Evolutionary conservation across 805 yeast species (phyloP).

Genomic region (Candida maris): DNA sequence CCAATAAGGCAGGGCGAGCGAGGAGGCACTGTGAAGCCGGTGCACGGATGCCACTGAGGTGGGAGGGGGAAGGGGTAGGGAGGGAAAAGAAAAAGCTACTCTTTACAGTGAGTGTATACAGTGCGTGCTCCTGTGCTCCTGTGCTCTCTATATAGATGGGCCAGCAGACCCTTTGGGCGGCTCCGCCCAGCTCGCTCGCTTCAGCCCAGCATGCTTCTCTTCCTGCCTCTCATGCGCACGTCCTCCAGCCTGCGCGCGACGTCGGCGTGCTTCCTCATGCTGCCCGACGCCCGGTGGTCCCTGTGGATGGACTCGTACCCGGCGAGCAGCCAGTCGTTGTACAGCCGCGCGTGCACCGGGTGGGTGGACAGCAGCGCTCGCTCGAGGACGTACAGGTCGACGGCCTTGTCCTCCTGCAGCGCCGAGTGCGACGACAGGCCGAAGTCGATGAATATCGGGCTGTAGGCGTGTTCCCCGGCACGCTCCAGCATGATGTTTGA

Average conservation of each 20-base stretch:
- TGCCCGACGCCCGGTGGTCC: conserved; percentile 31
- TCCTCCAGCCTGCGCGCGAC: conserved; percentile 66
- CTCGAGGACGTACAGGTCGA: conserved; percentile 92
- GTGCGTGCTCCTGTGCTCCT: too few species aligned
- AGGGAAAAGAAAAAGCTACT: too few species aligned
- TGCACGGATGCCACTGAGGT: too few species aligned
- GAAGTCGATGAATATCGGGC: conserved; percentile 79
- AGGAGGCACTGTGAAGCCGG: too few species aligned
- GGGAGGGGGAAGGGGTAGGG: too few species aligned
- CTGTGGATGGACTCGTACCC: conserved; percentile 54
- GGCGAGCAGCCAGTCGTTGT: conserved; percentile 65
- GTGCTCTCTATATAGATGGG: too few species aligned
- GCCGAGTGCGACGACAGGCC: conserved; percentile 79
- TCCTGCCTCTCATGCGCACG: conserved; percentile 88
- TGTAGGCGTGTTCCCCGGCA: conserved; percentile 15
- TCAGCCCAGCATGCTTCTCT: conserved; percentile 86
- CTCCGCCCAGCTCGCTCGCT: too few species aligned
- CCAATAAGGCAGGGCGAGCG: too few species aligned
- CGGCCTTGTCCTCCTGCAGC: conserved; percentile 89
- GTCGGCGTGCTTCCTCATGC: conserved; percentile 45
- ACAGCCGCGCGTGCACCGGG: conserved; percentile 61
- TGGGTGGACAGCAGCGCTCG: conserved; percentile 91
- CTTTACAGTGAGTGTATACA: too few species aligned
- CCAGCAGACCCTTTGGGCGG: too few species aligned
- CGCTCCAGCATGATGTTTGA: conserved; percentile 67